These are phyloP conservation scores for Eucalyptus globulus DNA, from an alignment of 345 rosid species.

Conservation along the genomic window DNA sequence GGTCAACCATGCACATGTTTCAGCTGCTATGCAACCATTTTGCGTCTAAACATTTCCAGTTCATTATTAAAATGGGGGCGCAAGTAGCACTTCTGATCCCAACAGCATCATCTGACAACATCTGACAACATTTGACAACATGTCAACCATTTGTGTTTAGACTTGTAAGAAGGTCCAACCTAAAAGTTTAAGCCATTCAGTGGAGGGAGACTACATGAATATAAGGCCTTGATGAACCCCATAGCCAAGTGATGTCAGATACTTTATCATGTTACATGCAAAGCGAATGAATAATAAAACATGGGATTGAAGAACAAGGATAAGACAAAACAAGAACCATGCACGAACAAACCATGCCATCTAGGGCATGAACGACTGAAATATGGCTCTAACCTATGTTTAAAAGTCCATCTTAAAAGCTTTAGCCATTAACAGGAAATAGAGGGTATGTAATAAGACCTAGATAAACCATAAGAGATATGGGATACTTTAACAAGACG, in stretches of 20 bases:
- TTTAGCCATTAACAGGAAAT: not conserved
- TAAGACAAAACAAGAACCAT: not conserved
- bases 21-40: not conserved
- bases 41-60: not conserved
- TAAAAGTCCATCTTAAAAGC: not conserved
- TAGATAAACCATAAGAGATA: not conserved
- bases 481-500: not conserved
- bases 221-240: not conserved
- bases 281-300: not conserved
- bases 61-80: not conserved
- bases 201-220: not conserved
- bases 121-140: not conserved
- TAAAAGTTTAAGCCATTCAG: not conserved
- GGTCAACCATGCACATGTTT: not conserved
- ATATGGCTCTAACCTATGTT: not conserved
- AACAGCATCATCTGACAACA: not conserved
- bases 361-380: not conserved
- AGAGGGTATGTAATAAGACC: not conserved
- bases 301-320: not conserved
- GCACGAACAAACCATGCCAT: not conserved
- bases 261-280: not conserved
- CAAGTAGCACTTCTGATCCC: not conserved
- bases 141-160: not conserved
- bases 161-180: not conserved
- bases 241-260: not conserved